phyloP scores from a whole-genome alignment of 2,329 filamentous ascomycete genomes.

The Xylaria sp. region DNA sequence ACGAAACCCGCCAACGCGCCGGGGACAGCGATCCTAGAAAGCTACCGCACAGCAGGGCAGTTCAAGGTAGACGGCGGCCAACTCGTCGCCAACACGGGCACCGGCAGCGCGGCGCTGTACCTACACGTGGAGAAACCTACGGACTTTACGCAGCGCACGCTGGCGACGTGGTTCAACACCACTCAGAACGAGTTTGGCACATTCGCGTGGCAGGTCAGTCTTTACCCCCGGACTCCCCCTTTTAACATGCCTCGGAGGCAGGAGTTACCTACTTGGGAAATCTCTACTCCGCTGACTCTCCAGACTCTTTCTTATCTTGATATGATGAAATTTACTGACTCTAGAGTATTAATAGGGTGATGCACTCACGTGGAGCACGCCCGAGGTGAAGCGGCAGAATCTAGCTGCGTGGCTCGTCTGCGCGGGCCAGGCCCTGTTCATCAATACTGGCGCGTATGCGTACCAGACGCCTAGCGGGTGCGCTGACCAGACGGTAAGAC shows the following conservation, averaged over 20 bases:
- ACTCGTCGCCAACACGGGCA: slow-evolving; percentile 58
- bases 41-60: slow-evolving; percentile 62
- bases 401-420: slow-evolving; percentile 69
- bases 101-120: slow-evolving; percentile 53
- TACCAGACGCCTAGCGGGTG: slow-evolving; percentile 69
- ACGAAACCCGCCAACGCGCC: slow-evolving; percentile 57
- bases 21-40: slow-evolving; percentile 60
- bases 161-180: slow-evolving; percentile 62
- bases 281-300: no score
- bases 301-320: no score
- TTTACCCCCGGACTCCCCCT: neutral
- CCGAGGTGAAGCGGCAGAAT: slow-evolving; percentile 63
- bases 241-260: neutral
- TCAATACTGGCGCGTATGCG: slow-evolving; percentile 68
- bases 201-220: slow-evolving; percentile 59
- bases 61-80: slow-evolving; percentile 66
- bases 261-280: no score
- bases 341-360: slow-evolving; percentile 54
- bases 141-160: slow-evolving; percentile 58
- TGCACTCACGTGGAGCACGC: slow-evolving; percentile 64
- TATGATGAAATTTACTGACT: neutral
- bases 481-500: slow-evolving; percentile 65
- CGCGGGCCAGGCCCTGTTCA: slow-evolving; percentile 60
- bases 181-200: slow-evolving; percentile 65
- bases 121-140: slow-evolving; percentile 59